Evolutionary conservation across 2,329 filamentous ascomycete genomes (phyloP), one percentile per base, ranked within the genome.

Genomic region (Coniochaeta pulveracea): DNA sequence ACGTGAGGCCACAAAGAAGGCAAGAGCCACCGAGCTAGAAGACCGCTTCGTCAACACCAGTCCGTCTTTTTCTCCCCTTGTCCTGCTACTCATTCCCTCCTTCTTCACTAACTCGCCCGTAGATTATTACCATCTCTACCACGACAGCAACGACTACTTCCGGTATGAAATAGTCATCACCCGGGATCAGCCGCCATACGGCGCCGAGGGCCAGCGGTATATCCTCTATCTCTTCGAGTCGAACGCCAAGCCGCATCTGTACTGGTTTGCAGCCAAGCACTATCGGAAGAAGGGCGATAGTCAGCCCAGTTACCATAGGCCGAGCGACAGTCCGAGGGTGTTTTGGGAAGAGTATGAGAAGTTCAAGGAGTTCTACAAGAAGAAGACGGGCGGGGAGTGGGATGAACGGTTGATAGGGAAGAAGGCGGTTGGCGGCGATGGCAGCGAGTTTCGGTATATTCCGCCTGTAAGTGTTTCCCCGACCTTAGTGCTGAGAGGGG

Each of bases 201-300:
- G 60, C 9, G 67, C 68, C 24, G 47, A 55, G 1, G 69, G 70
- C 26, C 72, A 85, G 46, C 72, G 67, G 21, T 77, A 73, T 25
- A 57, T 62, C 0, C 51, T 83, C 3, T 40, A 85, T 78, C 62
- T 88, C 33, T 83, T 75, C 57, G 73, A 85, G 51, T 80, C 76
- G 5, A 64, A 72, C 38, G 57, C 64, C 9, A 54, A 57, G 10
- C 78, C 78, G 0, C 61, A 58, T 37, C 64, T 70, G 0, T 86
- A 84, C 55, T 69, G 66, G 42, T 70, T 73, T 28, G 69, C 69
- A 6, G 65, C 63, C 29, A 71, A 70, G 34, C 61, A 59, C 42
- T 61, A 59, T 44, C 60, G 60, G 34, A 58, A 54, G 35, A 60
- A 53, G 6, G 51, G 54, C 6, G 55, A 56, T 37, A 46, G 41